Conservation (phyloP, 2,329 filamentous ascomycete species). For the Podosphaera leucotricha region DNA sequence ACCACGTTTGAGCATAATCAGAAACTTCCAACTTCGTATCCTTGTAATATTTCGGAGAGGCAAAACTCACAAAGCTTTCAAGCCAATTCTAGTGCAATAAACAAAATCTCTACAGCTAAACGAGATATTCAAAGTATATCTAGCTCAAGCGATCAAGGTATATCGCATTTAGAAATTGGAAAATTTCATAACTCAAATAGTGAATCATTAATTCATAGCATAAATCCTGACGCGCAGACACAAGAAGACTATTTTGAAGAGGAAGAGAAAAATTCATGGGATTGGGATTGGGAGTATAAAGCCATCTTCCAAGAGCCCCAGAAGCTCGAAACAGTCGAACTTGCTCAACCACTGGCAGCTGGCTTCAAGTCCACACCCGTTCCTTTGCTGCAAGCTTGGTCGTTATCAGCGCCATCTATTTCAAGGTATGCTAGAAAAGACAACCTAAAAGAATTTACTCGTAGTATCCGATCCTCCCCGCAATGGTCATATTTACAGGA, state of each 20-base stretch:
- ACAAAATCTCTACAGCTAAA: neutral
- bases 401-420: slow-evolving; percentile 17
- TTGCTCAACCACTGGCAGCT: slow-evolving; percentile 22
- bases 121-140: too few relatives aligned
- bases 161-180: neutral
- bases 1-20: too few relatives aligned
- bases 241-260: slow-evolving; percentile 2
- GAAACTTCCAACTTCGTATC: too few relatives aligned
- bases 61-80: neutral
- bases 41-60: neutral
- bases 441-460: slow-evolving; percentile 21
- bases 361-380: slow-evolving; percentile 23
- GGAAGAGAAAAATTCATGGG: slow-evolving; percentile 13
- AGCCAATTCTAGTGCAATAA: neutral
- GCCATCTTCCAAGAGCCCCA: slow-evolving; percentile 18
- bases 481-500: slow-evolving; percentile 20
- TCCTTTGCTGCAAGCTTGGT: slow-evolving; percentile 16
- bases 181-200: too few relatives aligned
- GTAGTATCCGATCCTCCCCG: slow-evolving; percentile 19
- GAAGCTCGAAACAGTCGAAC: slow-evolving; percentile 21
- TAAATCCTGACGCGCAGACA: neutral
- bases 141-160: too few relatives aligned
- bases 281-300: slow-evolving; percentile 19
- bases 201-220: neutral
- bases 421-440: slow-evolving; percentile 22